Base-by-base conservation (phyloP, 1,139 yeast genomes). In the Saccharomyces hybrid region DNA sequence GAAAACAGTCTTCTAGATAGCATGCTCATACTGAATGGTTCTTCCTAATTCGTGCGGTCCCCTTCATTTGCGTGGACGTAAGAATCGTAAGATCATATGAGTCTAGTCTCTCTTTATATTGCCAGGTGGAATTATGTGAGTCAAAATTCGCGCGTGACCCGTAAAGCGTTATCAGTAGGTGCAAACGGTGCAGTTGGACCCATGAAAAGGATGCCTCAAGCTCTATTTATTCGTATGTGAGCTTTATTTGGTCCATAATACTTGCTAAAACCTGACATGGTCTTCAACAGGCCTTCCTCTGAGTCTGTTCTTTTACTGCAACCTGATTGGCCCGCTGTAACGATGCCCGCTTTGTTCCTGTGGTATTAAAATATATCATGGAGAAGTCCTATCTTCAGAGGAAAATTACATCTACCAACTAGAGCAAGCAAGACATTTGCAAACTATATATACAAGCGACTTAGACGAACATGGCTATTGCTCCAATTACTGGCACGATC, bases 401-500 rank as follows among this genome's bases (percentile, higher is more conserved):
- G 25, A 38, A 38, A 38, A 38, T 9, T 38, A 38, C 23, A 16
- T 8, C 13, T 9, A 3, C 16, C 13, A 3, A 11, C 25, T 9
- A 19, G 25, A 34, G 13, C 34, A 25, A 32, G 25, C 46, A 23
- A 23, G 28, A 28, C 44, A 19, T 13, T 9, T 48, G 23, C 44
- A 16, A 29, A 5, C 13, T 19, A 48, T 19, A 50, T 16, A 46
- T 48, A 41, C 34, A 31, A 42, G 29, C n/a, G 47, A 48, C 47
- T 25, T 44, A 38, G 3, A 48, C 41, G 23, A 64, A 59, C 63
- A 60, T 67, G 51, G 88, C 95, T 70, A 81, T 90, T 70, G 89
- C 96, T 70, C 96, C 97, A 68, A 89, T 91, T 69, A 81, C 85
- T 57, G 97, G 97, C 64, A 77, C 87, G 63, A 80, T 91, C 62